Percentiles rank a stretch among this genome's conserved stretches.
Conservation (phyloP, 169 alveolate species). For the Cryptosporidium xiaoi region DNA sequence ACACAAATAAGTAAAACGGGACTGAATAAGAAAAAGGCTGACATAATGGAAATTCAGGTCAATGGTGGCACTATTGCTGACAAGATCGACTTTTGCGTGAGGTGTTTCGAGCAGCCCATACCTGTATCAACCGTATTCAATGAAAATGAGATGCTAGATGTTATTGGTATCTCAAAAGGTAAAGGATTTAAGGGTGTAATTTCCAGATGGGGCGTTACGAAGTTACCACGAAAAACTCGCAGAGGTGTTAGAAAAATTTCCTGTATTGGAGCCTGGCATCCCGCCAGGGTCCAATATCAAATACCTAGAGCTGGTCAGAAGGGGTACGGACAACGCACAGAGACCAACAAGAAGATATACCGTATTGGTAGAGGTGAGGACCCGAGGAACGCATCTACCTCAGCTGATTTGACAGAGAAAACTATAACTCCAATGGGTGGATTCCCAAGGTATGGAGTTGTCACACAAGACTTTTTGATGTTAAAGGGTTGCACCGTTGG, state of each 20-base stretch:
- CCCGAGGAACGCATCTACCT: slow-evolving; percentile 95
- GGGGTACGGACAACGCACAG: slow-evolving; percentile 99
- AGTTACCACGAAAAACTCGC: slow-evolving; percentile 99
- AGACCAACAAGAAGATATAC: slow-evolving; percentile 98
- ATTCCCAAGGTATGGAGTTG: slow-evolving; percentile 99
- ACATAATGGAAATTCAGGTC: slow-evolving; percentile 98
- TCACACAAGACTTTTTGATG: slow-evolving; percentile 98
- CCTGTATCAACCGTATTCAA: slow-evolving; percentile 95
- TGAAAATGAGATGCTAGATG: slow-evolving; percentile 97
- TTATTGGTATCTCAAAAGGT: slow-evolving; percentile 99
- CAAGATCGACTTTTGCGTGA: slow-evolving; percentile 95
- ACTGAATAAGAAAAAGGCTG: slow-evolving; percentile 97
- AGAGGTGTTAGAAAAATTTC: slow-evolving; percentile 99
- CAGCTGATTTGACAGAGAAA: slow-evolving; percentile 97
- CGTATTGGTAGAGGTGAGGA: slow-evolving; percentile 96
- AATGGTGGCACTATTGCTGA: slow-evolving; percentile 98
- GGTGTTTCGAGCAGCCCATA: slow-evolving; percentile 96
- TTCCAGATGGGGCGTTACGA: slow-evolving; percentile 99
- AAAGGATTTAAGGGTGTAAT: slow-evolving; percentile 99
- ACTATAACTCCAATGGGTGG: slow-evolving; percentile 99
- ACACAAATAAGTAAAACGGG: slow-evolving; percentile 97
- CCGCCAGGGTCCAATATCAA: slow-evolving; percentile 99
- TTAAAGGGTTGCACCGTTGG: slow-evolving; percentile 99
- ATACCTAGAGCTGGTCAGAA: slow-evolving; percentile 99
- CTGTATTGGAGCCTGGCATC: slow-evolving; percentile 99